A percentile compares a stretch with the other conserved stretches of the same genome.
Evolutionary conservation across 179 eudicot species (phyloP).

Genomic region (Spergularia azorica): DNA sequence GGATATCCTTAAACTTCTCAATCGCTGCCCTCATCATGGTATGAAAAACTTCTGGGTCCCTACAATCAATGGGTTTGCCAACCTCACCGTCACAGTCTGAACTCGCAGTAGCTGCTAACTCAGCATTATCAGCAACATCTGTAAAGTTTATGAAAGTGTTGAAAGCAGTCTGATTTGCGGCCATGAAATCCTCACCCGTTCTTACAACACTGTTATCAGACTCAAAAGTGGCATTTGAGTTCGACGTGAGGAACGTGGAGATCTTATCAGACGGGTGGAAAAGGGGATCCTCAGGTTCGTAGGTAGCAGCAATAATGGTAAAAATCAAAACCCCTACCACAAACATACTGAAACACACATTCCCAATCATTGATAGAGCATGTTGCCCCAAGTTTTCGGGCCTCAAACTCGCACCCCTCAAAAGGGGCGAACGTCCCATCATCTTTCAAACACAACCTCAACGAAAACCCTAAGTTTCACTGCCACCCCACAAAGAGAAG

Average conservation of each 20-base stretch:
- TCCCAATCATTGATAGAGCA: conserved; percentile 72
- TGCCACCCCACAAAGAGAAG: background rate
- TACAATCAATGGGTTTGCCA: conserved; percentile 81
- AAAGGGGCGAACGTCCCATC: conserved; percentile 62
- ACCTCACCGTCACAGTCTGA: conserved; percentile 54
- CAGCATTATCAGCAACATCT: conserved; percentile 47
- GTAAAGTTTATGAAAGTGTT: conserved; percentile 56
- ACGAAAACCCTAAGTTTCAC: conserved; percentile 21
- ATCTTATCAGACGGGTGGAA: conserved; percentile 85
- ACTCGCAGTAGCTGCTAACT: conserved; percentile 25
- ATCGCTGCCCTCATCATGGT: conserved; percentile 89
- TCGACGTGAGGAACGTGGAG: conserved; percentile 68
- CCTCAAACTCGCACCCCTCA: conserved; percentile 56
- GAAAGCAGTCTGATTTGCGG: conserved; percentile 64
- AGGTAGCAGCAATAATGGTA: conserved; percentile 86
- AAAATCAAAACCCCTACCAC: conserved; percentile 77
- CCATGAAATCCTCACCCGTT: conserved; percentile 67
- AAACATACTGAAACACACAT: conserved; percentile 75
- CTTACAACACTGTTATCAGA: conserved; percentile 43
- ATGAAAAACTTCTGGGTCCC: conserved; percentile 81
- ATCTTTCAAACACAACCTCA: conserved; percentile 40
- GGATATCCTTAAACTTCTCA: conserved; percentile 78
- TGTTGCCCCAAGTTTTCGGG: conserved; percentile 87
- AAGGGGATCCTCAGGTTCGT: conserved; percentile 83
- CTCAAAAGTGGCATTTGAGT: conserved; percentile 49